phyloP scores from a whole-genome alignment of 192 early-diverging fungal genomes.

The Mortierella antarctica region DNA sequence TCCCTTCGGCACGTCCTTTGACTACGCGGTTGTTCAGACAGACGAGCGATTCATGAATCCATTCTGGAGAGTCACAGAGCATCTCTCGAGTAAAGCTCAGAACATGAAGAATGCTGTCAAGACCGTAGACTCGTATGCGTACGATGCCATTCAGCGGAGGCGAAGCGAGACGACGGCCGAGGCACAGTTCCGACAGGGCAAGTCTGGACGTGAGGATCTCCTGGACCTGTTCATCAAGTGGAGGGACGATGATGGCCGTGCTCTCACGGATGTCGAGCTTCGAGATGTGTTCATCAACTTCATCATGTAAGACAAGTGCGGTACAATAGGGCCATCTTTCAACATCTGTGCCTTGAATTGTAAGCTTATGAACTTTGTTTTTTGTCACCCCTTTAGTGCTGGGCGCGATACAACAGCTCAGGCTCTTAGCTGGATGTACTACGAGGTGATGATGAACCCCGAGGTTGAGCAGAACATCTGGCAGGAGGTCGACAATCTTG shows the following conservation, averaged over 20 bases:
- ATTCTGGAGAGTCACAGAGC: conserved; percentile 51
- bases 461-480: conserved; percentile 42
- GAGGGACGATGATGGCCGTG: conserved; percentile 52
- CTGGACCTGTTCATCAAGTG: conserved; percentile 60
- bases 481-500: conserved; percentile 36
- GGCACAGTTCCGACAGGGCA: conserved; percentile 3
- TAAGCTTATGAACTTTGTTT: neutral
- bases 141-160: conserved; percentile 42
- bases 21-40: conserved; percentile 55
- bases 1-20: conserved; percentile 65
- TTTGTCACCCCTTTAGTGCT: conserved; percentile 4
- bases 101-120: conserved; percentile 29
- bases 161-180: conserved; percentile 22
- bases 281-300: conserved; percentile 63
- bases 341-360: neutral
- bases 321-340: too few relatives aligned
- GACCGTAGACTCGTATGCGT: conserved; percentile 41
- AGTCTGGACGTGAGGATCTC: conserved; percentile 43
- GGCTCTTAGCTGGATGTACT: conserved; percentile 65
- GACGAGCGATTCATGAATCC: conserved; percentile 41
- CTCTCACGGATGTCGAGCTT: conserved; percentile 51
- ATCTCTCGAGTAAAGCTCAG: conserved; percentile 2
- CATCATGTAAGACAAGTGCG: conserved; percentile 15
- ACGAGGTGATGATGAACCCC: conserved; percentile 56
- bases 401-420: conserved; percentile 71